phyloP scores from a whole-genome alignment of 371 early-diverging fungal genomes.

The Nematocida parisii region DNA sequence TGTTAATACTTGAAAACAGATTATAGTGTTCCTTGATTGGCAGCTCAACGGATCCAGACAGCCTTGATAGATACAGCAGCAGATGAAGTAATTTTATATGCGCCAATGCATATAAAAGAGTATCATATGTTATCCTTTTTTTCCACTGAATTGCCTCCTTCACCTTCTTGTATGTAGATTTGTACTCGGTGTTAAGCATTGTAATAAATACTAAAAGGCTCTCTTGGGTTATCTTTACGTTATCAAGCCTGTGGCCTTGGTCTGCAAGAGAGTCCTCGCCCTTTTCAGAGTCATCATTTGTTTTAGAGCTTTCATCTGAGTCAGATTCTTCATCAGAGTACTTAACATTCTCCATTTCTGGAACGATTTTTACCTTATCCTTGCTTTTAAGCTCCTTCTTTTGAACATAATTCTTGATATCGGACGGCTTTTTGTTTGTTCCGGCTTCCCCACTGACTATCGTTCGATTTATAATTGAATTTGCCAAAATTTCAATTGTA shows the following conservation, averaged over 20 bases:
- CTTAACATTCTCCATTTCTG: slow-evolving; percentile 47
- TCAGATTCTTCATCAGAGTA: not conserved
- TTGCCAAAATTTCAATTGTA: slow-evolving; percentile 28
- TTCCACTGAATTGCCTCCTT: slow-evolving; percentile 21
- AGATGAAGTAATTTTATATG: slow-evolving; percentile 27
- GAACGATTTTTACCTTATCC: slow-evolving; percentile 24
- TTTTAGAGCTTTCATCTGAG: not conserved
- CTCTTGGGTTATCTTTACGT: slow-evolving; percentile 16
- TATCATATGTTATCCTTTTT: slow-evolving; percentile 31
- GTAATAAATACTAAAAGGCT: slow-evolving; percentile 22
- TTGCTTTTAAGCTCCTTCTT: slow-evolving; percentile 1
- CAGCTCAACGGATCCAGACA: slow-evolving; percentile 7
- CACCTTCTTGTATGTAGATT: not conserved
- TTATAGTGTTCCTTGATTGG: not conserved
- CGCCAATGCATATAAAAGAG: slow-evolving; percentile 18
- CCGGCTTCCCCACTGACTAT: not conserved
- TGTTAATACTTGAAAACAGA: not conserved
- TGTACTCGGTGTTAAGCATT: slow-evolving; percentile 10
- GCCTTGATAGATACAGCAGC: slow-evolving; percentile 25
- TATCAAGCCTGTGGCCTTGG: slow-evolving; percentile 12
- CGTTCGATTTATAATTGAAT: slow-evolving; percentile 31
- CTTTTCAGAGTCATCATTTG: not conserved
- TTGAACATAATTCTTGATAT: slow-evolving; percentile 15
- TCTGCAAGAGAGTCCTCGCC: not conserved
- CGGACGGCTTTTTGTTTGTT: not conserved